Conservation (phyloP, 1,284 basidiomycete species). For the Exobasidium rhododendri region DNA sequence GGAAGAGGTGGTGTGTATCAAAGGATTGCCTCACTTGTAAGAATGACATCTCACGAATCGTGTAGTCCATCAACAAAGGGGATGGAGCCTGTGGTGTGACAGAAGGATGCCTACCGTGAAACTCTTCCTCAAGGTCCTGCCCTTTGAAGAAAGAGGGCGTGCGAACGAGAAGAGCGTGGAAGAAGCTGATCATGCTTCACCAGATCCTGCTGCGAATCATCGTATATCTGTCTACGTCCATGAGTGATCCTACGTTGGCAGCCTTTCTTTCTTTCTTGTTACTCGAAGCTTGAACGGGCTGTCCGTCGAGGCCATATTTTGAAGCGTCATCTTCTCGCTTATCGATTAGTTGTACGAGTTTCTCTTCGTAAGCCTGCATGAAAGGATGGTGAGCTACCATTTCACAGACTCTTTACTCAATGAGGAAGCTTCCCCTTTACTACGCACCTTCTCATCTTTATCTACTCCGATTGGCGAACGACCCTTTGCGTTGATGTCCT, state of each 20-base stretch:
- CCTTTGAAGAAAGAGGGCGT: too few relatives aligned
- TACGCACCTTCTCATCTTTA: slow-evolving; percentile 25
- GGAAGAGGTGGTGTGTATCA: too few relatives aligned
- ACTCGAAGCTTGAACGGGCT: slow-evolving; percentile 19
- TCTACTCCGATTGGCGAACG: slow-evolving; percentile 47
- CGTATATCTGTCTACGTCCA: slow-evolving; percentile 51
- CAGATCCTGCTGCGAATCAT: slow-evolving; percentile 50
- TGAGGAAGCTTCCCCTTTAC: background rate
- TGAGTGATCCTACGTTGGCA: slow-evolving; percentile 22
- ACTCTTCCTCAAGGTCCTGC: too few relatives aligned
- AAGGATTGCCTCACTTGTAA: too few relatives aligned
- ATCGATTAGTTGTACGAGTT: slow-evolving; percentile 35
- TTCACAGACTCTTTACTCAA: background rate
- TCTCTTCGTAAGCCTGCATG: slow-evolving; percentile 30
- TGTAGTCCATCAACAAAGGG: too few relatives aligned
- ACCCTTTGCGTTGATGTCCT: slow-evolving; percentile 42
- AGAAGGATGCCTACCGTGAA: too few relatives aligned
- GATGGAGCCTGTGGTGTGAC: too few relatives aligned
- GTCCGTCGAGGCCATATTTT: slow-evolving; percentile 36
- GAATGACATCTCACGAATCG: too few relatives aligned
- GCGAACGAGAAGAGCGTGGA: too few relatives aligned
- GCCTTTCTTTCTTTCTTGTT: slow-evolving; percentile 21
- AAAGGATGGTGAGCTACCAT: background rate
- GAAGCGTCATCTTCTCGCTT: slow-evolving; percentile 41
- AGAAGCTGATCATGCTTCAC: too few relatives aligned